Percentiles rank a stretch among this genome's conserved stretches.
Conservation (phyloP, 2,329 filamentous ascomycete species). For the Ceratocystis albifundus region DNA sequence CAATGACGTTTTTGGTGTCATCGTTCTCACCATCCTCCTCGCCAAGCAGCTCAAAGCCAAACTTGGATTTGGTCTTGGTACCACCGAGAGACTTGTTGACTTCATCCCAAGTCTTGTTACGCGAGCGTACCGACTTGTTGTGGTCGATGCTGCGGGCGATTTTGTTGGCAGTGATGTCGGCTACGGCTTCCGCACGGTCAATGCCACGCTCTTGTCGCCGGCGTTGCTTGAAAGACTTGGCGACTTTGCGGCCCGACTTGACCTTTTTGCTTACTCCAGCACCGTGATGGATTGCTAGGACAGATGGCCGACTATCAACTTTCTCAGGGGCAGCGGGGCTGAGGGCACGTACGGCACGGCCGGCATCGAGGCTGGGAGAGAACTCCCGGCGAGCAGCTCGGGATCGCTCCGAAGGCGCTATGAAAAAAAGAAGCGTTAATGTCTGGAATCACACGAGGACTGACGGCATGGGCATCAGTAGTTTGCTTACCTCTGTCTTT, state of each 20-base stretch:
- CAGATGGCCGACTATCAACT: conserved; percentile 43
- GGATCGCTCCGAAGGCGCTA: conserved; percentile 21
- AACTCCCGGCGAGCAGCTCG: conserved; percentile 22
- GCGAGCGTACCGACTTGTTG: conserved; percentile 37
- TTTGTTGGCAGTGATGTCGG: conserved; percentile 48
- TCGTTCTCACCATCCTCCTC: conserved; percentile 22
- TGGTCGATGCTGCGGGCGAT: conserved; percentile 43
- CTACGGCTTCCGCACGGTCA: conserved; percentile 48
- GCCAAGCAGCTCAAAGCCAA: conserved; percentile 18
- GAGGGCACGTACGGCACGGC: conserved; percentile 18
- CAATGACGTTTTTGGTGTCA: background rate
- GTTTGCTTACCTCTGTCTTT: conserved; percentile 20
- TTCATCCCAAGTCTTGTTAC: conserved; percentile 47
- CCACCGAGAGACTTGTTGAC: conserved; percentile 38
- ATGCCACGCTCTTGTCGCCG: conserved; percentile 46
- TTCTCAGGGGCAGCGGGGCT: conserved; percentile 17
- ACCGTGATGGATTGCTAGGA: conserved; percentile 55
- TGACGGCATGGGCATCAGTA: background rate
- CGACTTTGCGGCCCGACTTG: conserved; percentile 44
- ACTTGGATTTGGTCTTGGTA: conserved; percentile 24
- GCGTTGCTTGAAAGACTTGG: conserved; percentile 44
- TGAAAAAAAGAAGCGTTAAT: background rate
- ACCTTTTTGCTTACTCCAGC: conserved; percentile 58
- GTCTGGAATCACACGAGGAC: background rate
- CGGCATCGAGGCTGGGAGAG: conserved; percentile 21